Conservation (phyloP, 1,139 yeast genomes). For the Yamadazyma buinensis region DNA sequence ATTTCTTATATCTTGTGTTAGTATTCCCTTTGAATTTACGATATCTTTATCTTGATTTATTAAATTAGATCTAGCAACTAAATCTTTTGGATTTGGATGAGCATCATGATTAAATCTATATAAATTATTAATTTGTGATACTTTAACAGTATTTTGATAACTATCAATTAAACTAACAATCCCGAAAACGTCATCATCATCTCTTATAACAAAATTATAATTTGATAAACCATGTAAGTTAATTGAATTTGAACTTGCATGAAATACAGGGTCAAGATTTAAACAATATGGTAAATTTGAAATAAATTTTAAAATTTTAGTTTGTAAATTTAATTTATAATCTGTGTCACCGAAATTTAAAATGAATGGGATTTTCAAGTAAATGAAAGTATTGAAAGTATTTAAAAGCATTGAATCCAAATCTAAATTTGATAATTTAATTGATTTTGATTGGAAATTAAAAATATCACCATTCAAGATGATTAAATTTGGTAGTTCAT, state of each 20-base stretch:
- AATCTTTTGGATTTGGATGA: too few relatives aligned
- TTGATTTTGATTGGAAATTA: too few relatives aligned
- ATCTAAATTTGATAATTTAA: too few relatives aligned
- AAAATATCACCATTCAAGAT: constrained; percentile 40
- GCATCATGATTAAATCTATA: constrained; percentile 23
- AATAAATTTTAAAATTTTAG: constrained; percentile 17
- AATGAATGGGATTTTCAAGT: constrained; percentile 27
- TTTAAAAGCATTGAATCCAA: constrained; percentile 29
- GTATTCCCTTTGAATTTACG: too few relatives aligned
- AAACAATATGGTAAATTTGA: constrained; percentile 37
- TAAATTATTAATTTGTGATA: constrained; percentile 29
- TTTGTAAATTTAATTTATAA: constrained; percentile 11
- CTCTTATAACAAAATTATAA: constrained; percentile 25
- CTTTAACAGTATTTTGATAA: constrained; percentile 23
- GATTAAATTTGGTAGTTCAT: constrained; percentile 34
- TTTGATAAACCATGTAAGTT: constrained; percentile 34
- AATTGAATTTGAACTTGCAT: too few relatives aligned
- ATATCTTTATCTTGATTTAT: too few relatives aligned
- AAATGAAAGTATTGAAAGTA: constrained; percentile 32
- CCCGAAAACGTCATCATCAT: too few relatives aligned
- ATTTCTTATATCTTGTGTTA: too few relatives aligned
- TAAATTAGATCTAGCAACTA: too few relatives aligned
- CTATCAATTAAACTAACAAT: too few relatives aligned
- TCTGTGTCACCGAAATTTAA: constrained; percentile 41
- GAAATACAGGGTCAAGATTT: constrained; percentile 17